Conservation (phyloP, 2,329 filamentous ascomycete species). For the Fusarium heterosporum region DNA sequence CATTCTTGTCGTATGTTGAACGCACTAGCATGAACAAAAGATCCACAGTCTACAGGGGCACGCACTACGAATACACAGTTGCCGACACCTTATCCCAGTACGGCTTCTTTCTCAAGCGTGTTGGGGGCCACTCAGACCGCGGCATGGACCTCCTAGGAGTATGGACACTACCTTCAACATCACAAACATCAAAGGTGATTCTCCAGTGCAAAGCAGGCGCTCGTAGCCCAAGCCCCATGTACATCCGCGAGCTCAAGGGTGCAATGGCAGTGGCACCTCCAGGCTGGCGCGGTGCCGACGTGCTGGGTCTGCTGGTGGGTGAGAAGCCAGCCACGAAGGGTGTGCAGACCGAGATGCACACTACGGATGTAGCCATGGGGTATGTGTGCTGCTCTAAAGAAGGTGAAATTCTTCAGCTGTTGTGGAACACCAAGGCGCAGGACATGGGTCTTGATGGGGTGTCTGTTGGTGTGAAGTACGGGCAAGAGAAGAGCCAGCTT, state of each 20-base stretch:
- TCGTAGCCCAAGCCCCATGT: slow-evolving; percentile 65
- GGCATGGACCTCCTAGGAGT: slow-evolving; percentile 81
- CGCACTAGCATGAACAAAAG: slow-evolving; percentile 65
- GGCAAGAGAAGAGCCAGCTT: slow-evolving; percentile 54
- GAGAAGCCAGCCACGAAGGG: slow-evolving; percentile 80
- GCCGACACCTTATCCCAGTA: slow-evolving; percentile 66
- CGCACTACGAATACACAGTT: slow-evolving; percentile 80
- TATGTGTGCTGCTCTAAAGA: slow-evolving; percentile 71
- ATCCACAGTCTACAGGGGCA: slow-evolving; percentile 76
- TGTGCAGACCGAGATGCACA: slow-evolving; percentile 75
- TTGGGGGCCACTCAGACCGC: slow-evolving; percentile 74
- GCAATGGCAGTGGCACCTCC: slow-evolving; percentile 78
- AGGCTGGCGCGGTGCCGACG: slow-evolving; percentile 74
- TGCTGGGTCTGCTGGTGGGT: slow-evolving; percentile 78
- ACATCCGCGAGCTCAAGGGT: slow-evolving; percentile 82
- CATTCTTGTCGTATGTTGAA: slow-evolving; percentile 73
- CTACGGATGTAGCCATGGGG: slow-evolving; percentile 75
- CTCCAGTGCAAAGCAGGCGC: slow-evolving; percentile 77
- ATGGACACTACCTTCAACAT: slow-evolving; percentile 67
- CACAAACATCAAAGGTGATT: slow-evolving; percentile 59
- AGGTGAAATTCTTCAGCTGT: slow-evolving; percentile 72
- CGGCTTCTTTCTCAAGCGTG: slow-evolving; percentile 73
- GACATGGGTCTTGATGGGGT: slow-evolving; percentile 71
- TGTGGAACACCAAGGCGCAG: slow-evolving; percentile 77
- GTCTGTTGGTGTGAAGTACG: slow-evolving; percentile 62